These are phyloP conservation scores for Pseudogymnoascus sp. DNA, from an alignment of 2,329 filamentous ascomycete species.

Conservation along the genomic window DNA sequence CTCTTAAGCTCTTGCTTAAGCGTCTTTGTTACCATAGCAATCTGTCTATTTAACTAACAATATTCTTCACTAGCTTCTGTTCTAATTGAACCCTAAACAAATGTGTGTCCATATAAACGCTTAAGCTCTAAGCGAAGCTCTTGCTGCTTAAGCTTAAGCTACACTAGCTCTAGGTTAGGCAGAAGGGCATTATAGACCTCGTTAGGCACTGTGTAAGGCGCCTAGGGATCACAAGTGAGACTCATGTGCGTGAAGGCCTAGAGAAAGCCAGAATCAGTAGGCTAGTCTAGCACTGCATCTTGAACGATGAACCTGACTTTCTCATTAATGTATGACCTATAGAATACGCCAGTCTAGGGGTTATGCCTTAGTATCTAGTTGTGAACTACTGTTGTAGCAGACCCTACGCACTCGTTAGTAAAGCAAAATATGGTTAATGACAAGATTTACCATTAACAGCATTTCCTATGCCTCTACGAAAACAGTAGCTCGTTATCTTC, in stretches of 20 bases:
- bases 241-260: constrained; percentile 19
- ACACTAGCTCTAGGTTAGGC: constrained; percentile 10
- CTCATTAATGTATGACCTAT: constrained; percentile 11
- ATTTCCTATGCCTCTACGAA: too few relatives aligned
- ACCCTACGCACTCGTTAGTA: constrained; percentile 9
- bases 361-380: constrained; percentile 14
- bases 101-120: not conserved
- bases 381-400: constrained; percentile 11
- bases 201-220: constrained; percentile 12
- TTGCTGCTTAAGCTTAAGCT: constrained; percentile 12
- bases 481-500: too few relatives aligned
- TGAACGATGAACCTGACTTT: constrained; percentile 20
- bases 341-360: constrained; percentile 15
- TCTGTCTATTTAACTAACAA: too few relatives aligned
- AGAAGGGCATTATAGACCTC: constrained; percentile 11
- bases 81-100: not conserved
- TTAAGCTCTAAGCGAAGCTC: not conserved
- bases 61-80: too few relatives aligned
- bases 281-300: constrained; percentile 13
- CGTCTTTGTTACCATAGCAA: too few relatives aligned
- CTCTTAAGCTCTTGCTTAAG: too few relatives aligned
- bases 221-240: constrained; percentile 5
- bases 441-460: too few relatives aligned
- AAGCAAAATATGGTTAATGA: not conserved
- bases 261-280: constrained; percentile 13